These are phyloP conservation scores for Rhododendron simsii DNA, from an alignment of 148 eudicot genomes.

Conservation along the genomic window DNA sequence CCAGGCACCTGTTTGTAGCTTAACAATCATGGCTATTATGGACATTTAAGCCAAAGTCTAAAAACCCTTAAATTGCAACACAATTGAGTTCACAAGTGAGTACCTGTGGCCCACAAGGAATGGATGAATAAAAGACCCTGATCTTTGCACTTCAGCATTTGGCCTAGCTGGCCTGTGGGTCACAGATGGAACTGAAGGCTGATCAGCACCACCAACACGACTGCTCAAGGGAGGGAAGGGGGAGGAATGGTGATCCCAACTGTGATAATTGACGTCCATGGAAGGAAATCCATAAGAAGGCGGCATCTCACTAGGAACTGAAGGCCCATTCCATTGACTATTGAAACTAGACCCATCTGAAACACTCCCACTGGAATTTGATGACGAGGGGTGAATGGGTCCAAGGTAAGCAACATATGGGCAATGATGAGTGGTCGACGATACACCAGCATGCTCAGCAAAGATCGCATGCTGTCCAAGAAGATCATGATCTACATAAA, in stretches of 20 bases:
- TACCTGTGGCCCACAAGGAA: slow-evolving; percentile 68
- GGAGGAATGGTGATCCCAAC: slow-evolving; percentile 63
- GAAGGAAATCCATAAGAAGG: slow-evolving; percentile 60
- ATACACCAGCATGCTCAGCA: slow-evolving; percentile 70
- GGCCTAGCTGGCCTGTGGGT: slow-evolving; percentile 54
- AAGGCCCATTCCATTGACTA: slow-evolving; percentile 71
- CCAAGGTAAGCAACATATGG: slow-evolving; percentile 83
- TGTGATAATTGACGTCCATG: slow-evolving; percentile 65
- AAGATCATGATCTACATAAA: slow-evolving; percentile 71
- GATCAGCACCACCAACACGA: slow-evolving; percentile 59
- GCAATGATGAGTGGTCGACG: slow-evolving; percentile 73
- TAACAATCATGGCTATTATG: background rate
- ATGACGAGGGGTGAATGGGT: slow-evolving; percentile 63
- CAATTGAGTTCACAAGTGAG: slow-evolving; percentile 5
- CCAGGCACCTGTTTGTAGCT: background rate
- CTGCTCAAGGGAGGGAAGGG: slow-evolving; percentile 41
- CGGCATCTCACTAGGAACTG: slow-evolving; percentile 58
- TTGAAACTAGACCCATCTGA: slow-evolving; percentile 58
- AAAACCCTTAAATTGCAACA: background rate
- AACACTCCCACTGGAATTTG: slow-evolving; percentile 45
- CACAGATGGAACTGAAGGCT: slow-evolving; percentile 43
- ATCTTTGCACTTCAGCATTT: slow-evolving; percentile 61
- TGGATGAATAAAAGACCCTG: slow-evolving; percentile 63
- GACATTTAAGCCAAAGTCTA: background rate
- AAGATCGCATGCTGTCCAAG: slow-evolving; percentile 69